These are phyloP conservation scores for Colletotrichum chrysophilum DNA, from an alignment of 2,329 filamentous ascomycete genomes.

Conservation along the genomic window DNA sequence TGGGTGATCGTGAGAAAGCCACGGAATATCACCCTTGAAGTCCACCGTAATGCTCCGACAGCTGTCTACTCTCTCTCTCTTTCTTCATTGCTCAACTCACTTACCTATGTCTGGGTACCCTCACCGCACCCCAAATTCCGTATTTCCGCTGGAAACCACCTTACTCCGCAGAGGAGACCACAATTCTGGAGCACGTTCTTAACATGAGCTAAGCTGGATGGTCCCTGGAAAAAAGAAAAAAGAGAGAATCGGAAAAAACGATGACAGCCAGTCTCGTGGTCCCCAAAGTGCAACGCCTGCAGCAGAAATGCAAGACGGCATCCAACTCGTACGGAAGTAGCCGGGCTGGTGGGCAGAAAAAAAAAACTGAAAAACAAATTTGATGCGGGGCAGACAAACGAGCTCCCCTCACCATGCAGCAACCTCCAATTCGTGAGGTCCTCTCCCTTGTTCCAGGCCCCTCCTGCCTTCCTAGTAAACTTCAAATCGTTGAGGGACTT, in stretches of 20 bases:
- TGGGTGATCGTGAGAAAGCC: neutral
- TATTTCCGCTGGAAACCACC: neutral
- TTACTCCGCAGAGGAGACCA: neutral
- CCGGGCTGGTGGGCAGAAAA: conserved; percentile 25
- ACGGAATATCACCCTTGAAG: neutral
- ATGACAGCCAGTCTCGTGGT: neutral
- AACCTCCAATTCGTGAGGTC: neutral
- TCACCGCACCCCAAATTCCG: neutral
- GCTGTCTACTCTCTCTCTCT: neutral
- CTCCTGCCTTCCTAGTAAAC: neutral
- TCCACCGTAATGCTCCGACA: neutral
- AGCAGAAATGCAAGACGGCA: neutral
- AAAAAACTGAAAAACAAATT: conserved; percentile 26
- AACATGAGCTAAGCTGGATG: neutral
- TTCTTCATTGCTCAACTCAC: neutral
- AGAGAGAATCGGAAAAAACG: neutral
- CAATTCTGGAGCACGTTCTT: neutral
- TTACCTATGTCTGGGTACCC: neutral
- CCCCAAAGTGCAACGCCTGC: neutral
- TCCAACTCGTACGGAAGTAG: neutral
- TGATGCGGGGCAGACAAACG: neutral
- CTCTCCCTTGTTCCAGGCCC: neutral
- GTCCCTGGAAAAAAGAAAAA: neutral
- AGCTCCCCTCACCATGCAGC: neutral
- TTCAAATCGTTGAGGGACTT: neutral